Base-by-base conservation (phyloP, 108 stramenopile species). In the Cyclotella cryptica region DNA sequence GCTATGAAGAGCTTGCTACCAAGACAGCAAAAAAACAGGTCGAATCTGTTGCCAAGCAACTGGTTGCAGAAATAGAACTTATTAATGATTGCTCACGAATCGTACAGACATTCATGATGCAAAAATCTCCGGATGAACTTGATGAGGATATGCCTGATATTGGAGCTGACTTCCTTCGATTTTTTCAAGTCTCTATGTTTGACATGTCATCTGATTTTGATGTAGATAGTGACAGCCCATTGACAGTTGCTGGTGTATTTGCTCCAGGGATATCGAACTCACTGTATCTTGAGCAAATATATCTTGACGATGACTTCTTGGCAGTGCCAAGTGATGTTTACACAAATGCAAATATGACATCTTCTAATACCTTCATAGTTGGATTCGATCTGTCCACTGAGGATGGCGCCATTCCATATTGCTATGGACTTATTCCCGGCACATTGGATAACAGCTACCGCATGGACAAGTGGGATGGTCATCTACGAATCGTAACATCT, bases 131-230 rank as follows among this genome's bases (percentile, higher is more conserved):
- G 2, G 64, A 45, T 45, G 39, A 58, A 22, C 69, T 27, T 55
- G 69, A 71, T 10, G 41, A 44, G 54, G 18, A 39, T 15, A 39
- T 63, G 35, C 62, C 62, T n/a, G 62, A 63, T 3, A 43, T 55
- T 0, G 69, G 41, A 54, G 54, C 9, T 9, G 46, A 71, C 42
- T 43, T 58, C 12, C 18, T 71, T 14, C 43, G 54, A 7, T 75
- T 80, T 61, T 66, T 80, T 9, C 63, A 51, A 1, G 54, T 80
- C 15, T 27, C 22, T 2, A 51, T 24, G 4, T 75, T 80, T 61
- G 74, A 80, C 11, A 62, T 75, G 79, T 44, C 75, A 10, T 53
- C 69, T 14, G 67, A 68, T 39, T 43, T 66, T 30, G 68, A 51
- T 15, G 65, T 15, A 30, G 69, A 71, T 29, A 41, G 54, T 27